Conservation (phyloP, 345 rosid species). For the Trapa bicornis region DNA sequence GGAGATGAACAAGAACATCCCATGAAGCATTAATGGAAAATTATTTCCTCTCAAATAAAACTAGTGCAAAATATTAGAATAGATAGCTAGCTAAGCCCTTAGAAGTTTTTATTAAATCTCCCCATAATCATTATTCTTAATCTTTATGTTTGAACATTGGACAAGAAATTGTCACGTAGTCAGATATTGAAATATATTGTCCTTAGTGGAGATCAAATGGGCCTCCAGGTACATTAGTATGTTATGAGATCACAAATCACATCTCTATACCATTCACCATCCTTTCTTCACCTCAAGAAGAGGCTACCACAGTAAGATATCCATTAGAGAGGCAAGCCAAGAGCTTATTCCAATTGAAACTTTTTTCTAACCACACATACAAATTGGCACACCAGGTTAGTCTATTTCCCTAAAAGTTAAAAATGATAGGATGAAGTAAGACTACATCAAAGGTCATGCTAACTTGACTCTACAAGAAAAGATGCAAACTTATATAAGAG, state of each 20-base stretch:
- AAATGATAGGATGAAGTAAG: no score
- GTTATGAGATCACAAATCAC: not conserved
- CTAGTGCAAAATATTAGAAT: not conserved
- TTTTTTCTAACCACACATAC: not conserved
- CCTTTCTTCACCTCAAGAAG: not conserved
- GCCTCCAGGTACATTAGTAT: not conserved
- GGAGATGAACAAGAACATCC: not conserved
- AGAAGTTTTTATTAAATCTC: not conserved
- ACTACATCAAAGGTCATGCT: not conserved
- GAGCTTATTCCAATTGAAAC: not conserved
- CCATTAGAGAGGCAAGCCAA: not conserved
- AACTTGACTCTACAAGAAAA: not conserved
- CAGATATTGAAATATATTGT: not conserved
- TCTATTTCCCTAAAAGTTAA: not conserved
- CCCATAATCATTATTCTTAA: not conserved
- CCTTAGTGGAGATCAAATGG: not conserved
- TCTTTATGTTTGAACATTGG: not conserved
- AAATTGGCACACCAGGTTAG: not conserved
- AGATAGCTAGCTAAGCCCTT: not conserved
- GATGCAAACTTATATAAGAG: not conserved
- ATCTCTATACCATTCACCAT: not conserved
- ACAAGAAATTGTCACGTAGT: not conserved
- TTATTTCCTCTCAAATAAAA: not conserved
- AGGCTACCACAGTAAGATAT: not conserved
- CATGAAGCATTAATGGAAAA: not conserved